Percentiles rank a stretch among this genome's conserved stretches.
Evolutionary conservation across 2,329 filamentous ascomycete genomes (phyloP).

Genomic region (Delphinella strobiligena): DNA sequence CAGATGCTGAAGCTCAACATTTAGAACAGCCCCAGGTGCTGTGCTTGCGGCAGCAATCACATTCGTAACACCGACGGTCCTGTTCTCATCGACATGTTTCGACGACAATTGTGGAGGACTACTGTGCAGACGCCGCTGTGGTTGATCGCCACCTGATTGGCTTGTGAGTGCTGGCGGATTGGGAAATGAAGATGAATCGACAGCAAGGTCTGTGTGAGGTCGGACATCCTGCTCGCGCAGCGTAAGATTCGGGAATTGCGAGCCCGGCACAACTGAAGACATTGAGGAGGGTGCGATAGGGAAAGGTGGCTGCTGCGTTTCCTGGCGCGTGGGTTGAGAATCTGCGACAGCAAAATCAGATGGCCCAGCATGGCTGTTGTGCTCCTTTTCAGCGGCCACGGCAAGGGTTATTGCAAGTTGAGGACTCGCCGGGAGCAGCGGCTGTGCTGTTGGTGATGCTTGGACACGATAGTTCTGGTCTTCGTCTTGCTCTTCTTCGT

Average conservation of each 20-base stretch:
- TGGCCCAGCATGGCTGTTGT: no score
- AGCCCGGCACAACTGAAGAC: conserved; percentile 22
- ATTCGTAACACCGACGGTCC: neutral
- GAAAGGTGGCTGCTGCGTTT: conserved; percentile 18
- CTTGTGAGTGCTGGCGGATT: conserved; percentile 11
- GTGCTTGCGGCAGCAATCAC: no score
- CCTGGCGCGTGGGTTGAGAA: conserved; percentile 28
- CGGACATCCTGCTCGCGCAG: conserved; percentile 7
- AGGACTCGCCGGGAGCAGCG: no score
- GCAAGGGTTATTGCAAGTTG: no score
- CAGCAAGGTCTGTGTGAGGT: conserved; percentile 1
- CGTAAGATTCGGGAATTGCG: conserved; percentile 20
- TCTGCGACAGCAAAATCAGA: conserved; percentile 30
- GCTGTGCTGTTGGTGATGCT: no score
- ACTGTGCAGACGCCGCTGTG: conserved; percentile 21
- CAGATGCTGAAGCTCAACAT: no score
- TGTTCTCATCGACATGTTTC: neutral
- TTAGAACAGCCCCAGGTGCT: no score
- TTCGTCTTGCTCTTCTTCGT: conserved; percentile 13
- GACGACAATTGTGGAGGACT: conserved; percentile 19
- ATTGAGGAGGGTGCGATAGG: conserved; percentile 24
- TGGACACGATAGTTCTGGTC: no score
- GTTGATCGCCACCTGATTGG: conserved; percentile 5
- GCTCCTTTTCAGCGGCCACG: no score
- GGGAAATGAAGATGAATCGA: conserved; percentile 12